These are phyloP conservation scores for Aspergillus hortae DNA, from an alignment of 2,329 filamentous ascomycete genomes.

Conservation along the genomic window DNA sequence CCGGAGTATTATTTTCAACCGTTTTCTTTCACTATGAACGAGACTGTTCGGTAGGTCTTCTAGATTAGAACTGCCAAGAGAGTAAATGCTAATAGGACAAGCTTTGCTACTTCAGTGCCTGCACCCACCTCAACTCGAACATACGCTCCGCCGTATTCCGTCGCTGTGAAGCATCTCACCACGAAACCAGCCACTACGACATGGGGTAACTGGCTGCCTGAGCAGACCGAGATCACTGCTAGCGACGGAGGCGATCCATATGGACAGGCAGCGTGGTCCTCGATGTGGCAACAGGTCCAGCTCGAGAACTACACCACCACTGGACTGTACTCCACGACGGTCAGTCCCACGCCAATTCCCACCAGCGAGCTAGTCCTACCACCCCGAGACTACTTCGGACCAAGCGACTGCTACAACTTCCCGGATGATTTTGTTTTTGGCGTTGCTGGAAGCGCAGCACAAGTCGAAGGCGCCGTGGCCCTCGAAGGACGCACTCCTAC, in stretches of 20 bases:
- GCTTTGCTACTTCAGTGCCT: constrained; percentile 30
- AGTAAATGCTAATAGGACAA: constrained; percentile 7
- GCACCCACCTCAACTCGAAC: constrained; percentile 26
- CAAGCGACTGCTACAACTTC: constrained; percentile 32
- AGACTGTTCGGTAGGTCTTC: constrained; percentile 3
- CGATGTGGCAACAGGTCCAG: constrained; percentile 29
- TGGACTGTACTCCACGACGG: constrained; percentile 50
- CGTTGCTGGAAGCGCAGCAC: constrained; percentile 40
- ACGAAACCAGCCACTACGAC: constrained; percentile 24
- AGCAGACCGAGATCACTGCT: constrained; percentile 22
- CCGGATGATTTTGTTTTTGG: constrained; percentile 43
- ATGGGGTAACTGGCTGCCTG: constrained; percentile 35
- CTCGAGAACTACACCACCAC: constrained; percentile 31
- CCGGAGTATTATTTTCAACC: not conserved
- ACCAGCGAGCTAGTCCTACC: constrained; percentile 55
- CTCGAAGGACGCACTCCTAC: constrained; percentile 39
- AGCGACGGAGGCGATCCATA: constrained; percentile 28
- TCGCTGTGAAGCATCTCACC: constrained; percentile 22
- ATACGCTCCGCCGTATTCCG: constrained; percentile 25
- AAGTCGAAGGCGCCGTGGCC: constrained; percentile 44
- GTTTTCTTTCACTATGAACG: constrained; percentile 3
- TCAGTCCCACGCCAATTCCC: constrained; percentile 53
- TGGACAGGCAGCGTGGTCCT: constrained; percentile 36
- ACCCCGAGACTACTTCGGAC: constrained; percentile 50
- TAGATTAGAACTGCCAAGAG: too few relatives aligned